Conservation (phyloP, 2,329 filamentous ascomycete species). For the Talaromyces rugulosus region DNA sequence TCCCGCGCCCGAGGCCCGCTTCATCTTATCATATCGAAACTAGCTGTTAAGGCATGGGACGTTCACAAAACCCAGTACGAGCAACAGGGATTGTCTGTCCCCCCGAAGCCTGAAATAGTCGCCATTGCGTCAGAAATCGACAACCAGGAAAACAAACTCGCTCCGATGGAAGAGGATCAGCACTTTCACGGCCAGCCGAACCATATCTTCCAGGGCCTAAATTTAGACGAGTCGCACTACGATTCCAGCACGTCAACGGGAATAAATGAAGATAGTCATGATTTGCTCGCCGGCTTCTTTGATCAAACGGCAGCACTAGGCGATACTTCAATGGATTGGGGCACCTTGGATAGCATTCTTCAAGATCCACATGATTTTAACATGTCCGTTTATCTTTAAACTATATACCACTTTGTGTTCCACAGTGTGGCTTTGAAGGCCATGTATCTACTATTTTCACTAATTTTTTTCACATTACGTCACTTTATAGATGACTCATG, state of each 20-base stretch:
- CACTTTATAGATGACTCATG: background rate
- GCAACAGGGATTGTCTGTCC: background rate
- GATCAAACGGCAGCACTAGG: background rate
- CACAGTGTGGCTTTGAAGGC: background rate
- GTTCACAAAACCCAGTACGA: background rate
- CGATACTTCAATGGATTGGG: background rate
- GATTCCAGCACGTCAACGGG: background rate
- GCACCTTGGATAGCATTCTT: background rate
- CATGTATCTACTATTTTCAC: background rate
- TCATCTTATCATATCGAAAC: slow-evolving; percentile 23
- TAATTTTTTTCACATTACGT: background rate
- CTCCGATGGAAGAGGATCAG: background rate
- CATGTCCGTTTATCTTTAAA: background rate
- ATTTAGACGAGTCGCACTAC: background rate
- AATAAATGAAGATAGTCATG: background rate
- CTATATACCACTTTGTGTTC: background rate
- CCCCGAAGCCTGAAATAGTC: background rate
- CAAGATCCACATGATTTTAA: background rate
- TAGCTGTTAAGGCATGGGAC: slow-evolving; percentile 33
- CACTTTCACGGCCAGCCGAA: background rate
- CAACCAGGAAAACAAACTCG: background rate
- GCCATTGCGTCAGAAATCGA: background rate
- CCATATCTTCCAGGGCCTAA: background rate
- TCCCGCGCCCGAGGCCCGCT: slow-evolving; percentile 22
- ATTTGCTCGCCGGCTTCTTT: background rate